phyloP scores from a whole-genome alignment of 2,329 filamentous ascomycete genomes.

The Cladosporium colombiae region DNA sequence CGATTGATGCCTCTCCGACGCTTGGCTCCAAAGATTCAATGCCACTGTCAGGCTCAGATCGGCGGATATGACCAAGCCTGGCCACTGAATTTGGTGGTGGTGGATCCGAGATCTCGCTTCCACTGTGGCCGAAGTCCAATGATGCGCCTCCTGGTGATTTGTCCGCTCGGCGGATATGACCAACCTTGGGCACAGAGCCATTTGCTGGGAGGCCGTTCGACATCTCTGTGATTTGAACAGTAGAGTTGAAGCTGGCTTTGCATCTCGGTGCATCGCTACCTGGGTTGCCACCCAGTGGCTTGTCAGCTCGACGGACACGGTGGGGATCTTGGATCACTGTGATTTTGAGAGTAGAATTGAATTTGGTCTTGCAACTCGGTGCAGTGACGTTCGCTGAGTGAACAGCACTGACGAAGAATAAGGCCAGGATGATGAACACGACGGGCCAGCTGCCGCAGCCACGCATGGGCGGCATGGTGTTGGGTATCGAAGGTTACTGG shows the following conservation, averaged over 20 bases:
- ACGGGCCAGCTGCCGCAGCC: not conserved
- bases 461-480: not conserved
- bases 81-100: no score
- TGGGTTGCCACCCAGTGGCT: not conserved
- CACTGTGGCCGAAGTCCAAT: no score
- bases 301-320: not conserved
- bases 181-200: not conserved
- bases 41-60: not conserved
- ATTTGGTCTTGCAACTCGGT: not conserved
- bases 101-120: no score
- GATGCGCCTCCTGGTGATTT: not conserved
- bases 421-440: not conserved
- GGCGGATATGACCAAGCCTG: not conserved
- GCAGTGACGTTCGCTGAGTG: not conserved
- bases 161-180: not conserved
- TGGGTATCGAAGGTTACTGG: not conserved
- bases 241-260: not conserved
- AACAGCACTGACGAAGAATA: not conserved
- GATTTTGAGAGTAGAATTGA: not conserved
- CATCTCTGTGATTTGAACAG: not conserved
- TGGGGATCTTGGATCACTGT: not conserved
- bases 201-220: not conserved
- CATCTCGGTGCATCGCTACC: not conserved
- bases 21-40: not conserved
- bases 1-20: not conserved